These are phyloP conservation scores for Lactifluus subvellereus DNA, from an alignment of 768 basidiomycete genomes.

Conservation along the genomic window DNA sequence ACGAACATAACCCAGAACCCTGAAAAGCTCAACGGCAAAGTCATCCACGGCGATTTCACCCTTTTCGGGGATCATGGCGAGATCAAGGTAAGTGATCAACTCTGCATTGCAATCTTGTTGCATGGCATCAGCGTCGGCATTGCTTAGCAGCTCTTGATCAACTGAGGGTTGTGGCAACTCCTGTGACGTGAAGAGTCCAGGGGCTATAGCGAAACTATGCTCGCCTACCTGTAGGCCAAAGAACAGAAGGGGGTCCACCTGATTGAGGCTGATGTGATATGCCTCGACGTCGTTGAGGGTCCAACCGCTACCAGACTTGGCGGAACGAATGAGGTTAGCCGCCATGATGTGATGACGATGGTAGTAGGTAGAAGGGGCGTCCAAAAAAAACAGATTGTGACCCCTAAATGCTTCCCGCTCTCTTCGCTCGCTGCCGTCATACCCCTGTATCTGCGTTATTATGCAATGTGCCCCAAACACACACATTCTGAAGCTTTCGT, in stretches of 20 bases:
- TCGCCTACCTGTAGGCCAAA: neutral
- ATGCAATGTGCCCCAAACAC: too few species aligned
- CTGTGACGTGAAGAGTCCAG: neutral
- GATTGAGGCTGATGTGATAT: neutral
- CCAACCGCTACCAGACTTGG: too few species aligned
- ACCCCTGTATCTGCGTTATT: too few species aligned
- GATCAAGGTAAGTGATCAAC: neutral
- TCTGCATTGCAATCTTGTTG: neutral
- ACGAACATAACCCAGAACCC: neutral
- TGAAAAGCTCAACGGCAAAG: constrained; percentile 5
- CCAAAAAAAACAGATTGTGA: too few species aligned
- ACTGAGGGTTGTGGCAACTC: neutral
- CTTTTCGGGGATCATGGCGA: neutral
- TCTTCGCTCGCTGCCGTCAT: too few species aligned
- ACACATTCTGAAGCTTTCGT: too few species aligned
- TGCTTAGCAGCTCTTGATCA: neutral
- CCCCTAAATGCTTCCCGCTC: too few species aligned
- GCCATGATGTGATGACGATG: too few species aligned
- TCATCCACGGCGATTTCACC: constrained; percentile 6
- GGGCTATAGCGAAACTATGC: neutral
- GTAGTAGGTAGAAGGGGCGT: too few species aligned
- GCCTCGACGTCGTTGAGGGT: too few species aligned
- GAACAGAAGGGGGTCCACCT: neutral
- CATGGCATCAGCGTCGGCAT: neutral
- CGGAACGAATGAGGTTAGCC: too few species aligned